Conservation (phyloP, 2,329 filamentous ascomycete genomes). For the Trichoderma guizhouense region DNA sequence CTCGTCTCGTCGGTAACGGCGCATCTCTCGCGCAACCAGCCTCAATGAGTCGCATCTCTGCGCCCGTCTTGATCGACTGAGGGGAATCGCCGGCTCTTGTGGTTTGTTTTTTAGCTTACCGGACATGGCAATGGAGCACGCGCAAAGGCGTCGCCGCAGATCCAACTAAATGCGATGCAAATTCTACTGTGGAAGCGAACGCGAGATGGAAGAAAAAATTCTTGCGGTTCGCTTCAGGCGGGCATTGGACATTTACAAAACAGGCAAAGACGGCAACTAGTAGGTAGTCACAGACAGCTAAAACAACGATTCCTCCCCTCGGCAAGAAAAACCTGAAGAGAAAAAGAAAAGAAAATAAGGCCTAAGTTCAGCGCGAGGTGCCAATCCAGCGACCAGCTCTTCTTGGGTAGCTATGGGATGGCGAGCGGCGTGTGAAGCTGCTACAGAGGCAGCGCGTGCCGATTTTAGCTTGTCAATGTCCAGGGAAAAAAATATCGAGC, state of each 20-base stretch:
- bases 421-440: not conserved
- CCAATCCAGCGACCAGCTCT: conserved; percentile 29
- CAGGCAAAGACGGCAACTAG: conserved; percentile 5
- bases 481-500: conserved; percentile 8
- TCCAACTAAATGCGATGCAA: not conserved
- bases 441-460: conserved; percentile 11
- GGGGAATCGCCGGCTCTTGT: conserved; percentile 13
- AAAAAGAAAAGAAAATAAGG: conserved; percentile 1
- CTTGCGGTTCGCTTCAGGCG: conserved; percentile 15
- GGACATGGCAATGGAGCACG: conserved; percentile 30
- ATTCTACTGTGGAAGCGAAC: conserved; percentile 17
- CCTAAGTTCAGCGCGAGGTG: conserved; percentile 29
- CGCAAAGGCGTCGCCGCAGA: conserved; percentile 15
- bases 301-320: conserved; percentile 8
- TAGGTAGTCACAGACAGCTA: conserved; percentile 17
- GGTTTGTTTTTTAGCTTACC: conserved; percentile 29
- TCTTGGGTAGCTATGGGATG: conserved; percentile 32
- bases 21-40: conserved; percentile 7
- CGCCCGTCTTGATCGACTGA: not conserved
- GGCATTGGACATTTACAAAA: conserved; percentile 16
- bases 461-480: conserved; percentile 3
- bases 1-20: conserved; percentile 24
- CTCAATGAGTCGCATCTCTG: not conserved
- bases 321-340: not conserved
- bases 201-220: not conserved